Evolutionary conservation across 2,329 filamentous ascomycete species (phyloP).

Genomic region (Calonectria hawksworthii): DNA sequence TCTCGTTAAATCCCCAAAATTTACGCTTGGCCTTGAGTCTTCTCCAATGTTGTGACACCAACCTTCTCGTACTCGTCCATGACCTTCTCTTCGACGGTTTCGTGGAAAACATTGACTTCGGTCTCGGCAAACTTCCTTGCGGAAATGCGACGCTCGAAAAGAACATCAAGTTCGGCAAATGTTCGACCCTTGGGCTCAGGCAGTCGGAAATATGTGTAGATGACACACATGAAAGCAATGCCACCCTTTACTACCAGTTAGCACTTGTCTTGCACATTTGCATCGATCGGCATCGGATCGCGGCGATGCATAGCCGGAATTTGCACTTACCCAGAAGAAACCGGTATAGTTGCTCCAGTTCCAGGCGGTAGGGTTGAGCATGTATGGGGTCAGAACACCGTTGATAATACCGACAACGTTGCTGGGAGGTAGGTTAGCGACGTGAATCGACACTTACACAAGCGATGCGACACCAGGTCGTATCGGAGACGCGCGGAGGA

Average conservation of each 20-base stretch:
- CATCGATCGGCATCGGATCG: neutral
- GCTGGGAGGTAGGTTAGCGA: conserved; percentile 53
- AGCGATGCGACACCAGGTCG: neutral
- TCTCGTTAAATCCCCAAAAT: conserved; percentile 23
- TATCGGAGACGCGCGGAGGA: neutral
- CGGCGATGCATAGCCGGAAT: neutral
- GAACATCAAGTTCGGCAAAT: conserved; percentile 87
- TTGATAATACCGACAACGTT: conserved; percentile 87
- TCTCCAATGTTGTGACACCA: conserved; percentile 37
- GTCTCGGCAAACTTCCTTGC: conserved; percentile 80
- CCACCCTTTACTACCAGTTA: conserved; percentile 64
- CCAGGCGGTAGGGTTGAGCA: conserved; percentile 91
- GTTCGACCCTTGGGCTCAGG: conserved; percentile 85
- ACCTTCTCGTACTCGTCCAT: conserved; percentile 63
- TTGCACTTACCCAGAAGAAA: conserved; percentile 80
- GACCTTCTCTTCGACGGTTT: conserved; percentile 62
- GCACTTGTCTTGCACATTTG: neutral
- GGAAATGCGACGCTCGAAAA: conserved; percentile 81
- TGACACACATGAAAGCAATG: conserved; percentile 83
- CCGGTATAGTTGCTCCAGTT: conserved; percentile 90
- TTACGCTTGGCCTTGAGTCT: conserved; percentile 33
- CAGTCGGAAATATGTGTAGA: conserved; percentile 73
- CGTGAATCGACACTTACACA: neutral
- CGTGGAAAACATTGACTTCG: conserved; percentile 69
- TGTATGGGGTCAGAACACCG: conserved; percentile 88